Base-by-base conservation (phyloP, 2,329 filamentous ascomycete species). In the Aspergillus brasiliensis region DNA sequence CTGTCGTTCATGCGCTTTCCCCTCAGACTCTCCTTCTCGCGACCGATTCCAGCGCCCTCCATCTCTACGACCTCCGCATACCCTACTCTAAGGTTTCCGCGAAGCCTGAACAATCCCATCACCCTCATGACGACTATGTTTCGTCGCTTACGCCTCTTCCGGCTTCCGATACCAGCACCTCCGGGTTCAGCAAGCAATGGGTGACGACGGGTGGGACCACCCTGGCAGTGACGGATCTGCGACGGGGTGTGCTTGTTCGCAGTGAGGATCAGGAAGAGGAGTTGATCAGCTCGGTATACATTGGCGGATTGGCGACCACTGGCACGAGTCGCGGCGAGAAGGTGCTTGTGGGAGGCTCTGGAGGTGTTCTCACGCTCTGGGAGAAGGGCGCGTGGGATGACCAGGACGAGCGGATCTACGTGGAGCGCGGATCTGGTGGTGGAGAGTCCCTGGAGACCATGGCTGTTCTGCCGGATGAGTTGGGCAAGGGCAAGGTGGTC, bases 261-360 rank as follows among this genome's bases (percentile, higher is more conserved):
- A 97, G 92, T 66, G 95, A 97, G 72, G 92, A 98, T 70, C 95
- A 98, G 73, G 95, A 96, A 69, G 93, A 97, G 65, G 92, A 98
- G 76, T 80, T 98, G 60, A 83, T 97, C n/a, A 91, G 89, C 69
- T 90, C 90, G 1, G 82, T 87, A 49, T 91, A 92, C 71, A 87
- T 98, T 17, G 85, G 88, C 0, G 92, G 92, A 0, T 78, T 97
- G 62, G 87, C 90, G 0, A 87, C 88, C 28, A 79, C 78, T 40
- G 85, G 84, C 28, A 83, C 83, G 6, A 88, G 86, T 69, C 90
- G 91, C 49, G 91, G 91, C 5, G 84, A 89, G 69, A 90, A 90
- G 72, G 83, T 95, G 3, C 76, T 95, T 2, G 91, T 92, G 0
- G 89, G 91, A 37, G 91, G 91, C 25, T 88, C 86, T 17, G 89